Percentiles rank a stretch among this genome's conserved stretches.
Conservation (phyloP, 2,329 filamentous ascomycete genomes). For the Scytalidium lignicola region DNA sequence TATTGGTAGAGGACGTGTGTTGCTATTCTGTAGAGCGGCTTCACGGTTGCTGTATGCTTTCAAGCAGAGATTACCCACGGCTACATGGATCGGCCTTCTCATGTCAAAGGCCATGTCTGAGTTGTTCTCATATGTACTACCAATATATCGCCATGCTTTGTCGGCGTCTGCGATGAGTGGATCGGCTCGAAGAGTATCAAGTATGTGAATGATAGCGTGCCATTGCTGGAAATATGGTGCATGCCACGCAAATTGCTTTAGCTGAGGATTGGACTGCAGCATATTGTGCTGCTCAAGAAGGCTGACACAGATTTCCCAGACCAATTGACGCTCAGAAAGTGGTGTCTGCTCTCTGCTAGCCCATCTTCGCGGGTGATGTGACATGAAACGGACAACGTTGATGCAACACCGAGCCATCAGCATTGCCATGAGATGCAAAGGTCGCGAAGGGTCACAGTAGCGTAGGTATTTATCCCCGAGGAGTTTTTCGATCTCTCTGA, state of each 20-base stretch:
- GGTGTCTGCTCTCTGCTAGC: conserved; percentile 21
- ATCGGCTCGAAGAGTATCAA: conserved; percentile 30
- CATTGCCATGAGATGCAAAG: conserved; percentile 26
- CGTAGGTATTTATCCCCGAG: conserved; percentile 34
- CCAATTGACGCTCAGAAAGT: conserved; percentile 22
- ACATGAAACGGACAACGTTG: conserved; percentile 16
- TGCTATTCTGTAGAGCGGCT: conserved; percentile 11
- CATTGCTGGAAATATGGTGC: conserved; percentile 28
- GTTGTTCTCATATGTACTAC: conserved; percentile 29
- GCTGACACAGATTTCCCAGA: conserved; percentile 25
- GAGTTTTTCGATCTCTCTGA: conserved; percentile 27
- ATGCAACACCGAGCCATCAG: conserved; percentile 10
- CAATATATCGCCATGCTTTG: conserved; percentile 31
- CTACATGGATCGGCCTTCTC: conserved; percentile 25
- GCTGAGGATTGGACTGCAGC: conserved; percentile 27
- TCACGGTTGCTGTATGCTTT: conserved; percentile 24
- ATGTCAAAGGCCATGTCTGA: conserved; percentile 19
- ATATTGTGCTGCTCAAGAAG: conserved; percentile 29
- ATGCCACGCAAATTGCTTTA: conserved; percentile 29
- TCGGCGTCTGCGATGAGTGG: conserved; percentile 24
- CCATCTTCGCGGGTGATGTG: conserved; percentile 26
- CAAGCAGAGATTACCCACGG: conserved; percentile 28
- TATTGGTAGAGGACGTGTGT: conserved; percentile 1
- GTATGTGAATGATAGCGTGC: conserved; percentile 31
- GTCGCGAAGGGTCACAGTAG: conserved; percentile 32